Base-by-base conservation (phyloP, 73 alveolate genomes). In the Tetrahymena borealis region DNA sequence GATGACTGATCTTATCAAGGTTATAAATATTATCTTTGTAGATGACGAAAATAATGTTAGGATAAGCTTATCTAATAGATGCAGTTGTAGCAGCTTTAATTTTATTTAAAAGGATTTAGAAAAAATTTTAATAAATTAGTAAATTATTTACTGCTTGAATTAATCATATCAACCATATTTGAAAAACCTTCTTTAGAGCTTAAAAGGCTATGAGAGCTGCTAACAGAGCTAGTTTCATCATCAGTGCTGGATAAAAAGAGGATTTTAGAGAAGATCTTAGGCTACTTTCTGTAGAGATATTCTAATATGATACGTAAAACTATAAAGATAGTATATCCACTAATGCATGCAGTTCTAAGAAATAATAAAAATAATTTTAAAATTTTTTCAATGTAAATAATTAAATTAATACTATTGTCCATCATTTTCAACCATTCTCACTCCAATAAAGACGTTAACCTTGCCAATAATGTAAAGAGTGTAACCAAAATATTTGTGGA, bases 1-100 rank as follows among this genome's bases (percentile, higher is more conserved):
- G 98, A 39, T 95, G 98, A 60, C 85, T 60, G 28, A 60, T 60
- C 28, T 60, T 60, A 28, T 60, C 85, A 60, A 60, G 32, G 9
- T 13, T n/a, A n/a, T 60, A 60, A 16, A 60, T 60, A 60, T 60
- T 60, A 60, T 60, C 85, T 60, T 60, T 60, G 31, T 60, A 60
- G 1, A 60, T 18, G 16, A 60, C 85, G 28, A 24, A 60, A 35
- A 24, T 60, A 2, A 60, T 60, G 28, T 60, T 60, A 24, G 85
- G 85, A 60, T 60, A 60, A n/a, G 38, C 16, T 0, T 10, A 11
- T 6, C n/a, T 60, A 28, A 60, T n/a, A 11, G n/a, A 32, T 60
- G 2, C 11, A 20, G 85, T 60, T 6, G 85, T 60, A 24, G n/a
- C 35, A 24, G 2, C 31, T 60, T 60, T 18, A 40, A 40, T 2